A percentile compares a stretch with the other conserved stretches of the same genome.
Conservation (phyloP, 257 asterid genomes). For the Forsythia suspensa region DNA sequence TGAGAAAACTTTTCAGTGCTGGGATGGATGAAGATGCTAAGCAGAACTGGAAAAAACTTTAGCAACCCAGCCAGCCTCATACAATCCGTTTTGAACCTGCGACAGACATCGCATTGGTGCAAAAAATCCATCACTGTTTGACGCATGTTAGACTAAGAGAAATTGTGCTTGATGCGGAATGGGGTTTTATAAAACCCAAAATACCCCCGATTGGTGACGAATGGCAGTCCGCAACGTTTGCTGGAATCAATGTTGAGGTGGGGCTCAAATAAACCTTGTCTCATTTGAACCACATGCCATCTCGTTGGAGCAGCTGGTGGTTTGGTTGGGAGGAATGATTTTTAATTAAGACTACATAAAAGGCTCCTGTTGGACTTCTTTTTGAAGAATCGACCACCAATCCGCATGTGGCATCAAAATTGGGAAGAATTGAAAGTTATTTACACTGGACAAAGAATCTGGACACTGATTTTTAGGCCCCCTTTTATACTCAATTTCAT, state of each 20-base stretch:
- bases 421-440: neutral
- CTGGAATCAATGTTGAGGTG: neutral
- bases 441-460: neutral
- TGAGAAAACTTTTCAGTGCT: too few species aligned
- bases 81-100: too few species aligned
- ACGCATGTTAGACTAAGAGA: too few species aligned
- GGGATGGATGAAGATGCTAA: too few species aligned
- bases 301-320: neutral
- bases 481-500: neutral
- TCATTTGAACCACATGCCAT: slow-evolving; percentile 4
- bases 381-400: neutral
- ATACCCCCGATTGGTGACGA: neutral
- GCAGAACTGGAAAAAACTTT: too few species aligned
- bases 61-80: too few species aligned
- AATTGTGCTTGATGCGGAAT: too few species aligned
- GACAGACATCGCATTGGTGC: too few species aligned
- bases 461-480: neutral
- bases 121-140: too few species aligned
- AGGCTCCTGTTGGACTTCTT: neutral
- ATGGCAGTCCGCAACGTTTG: neutral
- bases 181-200: too few species aligned
- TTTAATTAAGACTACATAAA: neutral
- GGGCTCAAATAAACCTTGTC: neutral
- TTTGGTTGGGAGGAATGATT: neutral
- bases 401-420: neutral